Base-by-base conservation (phyloP, 371 early-diverging fungal species). In the Phascolomyces articulosus region DNA sequence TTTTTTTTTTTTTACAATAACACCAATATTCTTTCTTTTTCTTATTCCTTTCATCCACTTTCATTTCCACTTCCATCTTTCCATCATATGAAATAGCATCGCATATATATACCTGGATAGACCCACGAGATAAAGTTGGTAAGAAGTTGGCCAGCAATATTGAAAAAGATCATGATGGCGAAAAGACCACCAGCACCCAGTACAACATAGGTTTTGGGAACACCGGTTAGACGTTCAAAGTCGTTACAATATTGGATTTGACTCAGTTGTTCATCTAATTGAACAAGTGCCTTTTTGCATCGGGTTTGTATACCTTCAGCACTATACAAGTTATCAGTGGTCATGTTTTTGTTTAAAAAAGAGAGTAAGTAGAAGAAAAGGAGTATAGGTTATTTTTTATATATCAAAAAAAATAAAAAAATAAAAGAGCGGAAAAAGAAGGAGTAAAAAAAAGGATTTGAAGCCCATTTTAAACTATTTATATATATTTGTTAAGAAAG, bases 71-170 rank as follows among this genome's bases (percentile, higher is more conserved):
- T n/a, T n/a, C n/a, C n/a, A n/a, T n/a, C n/a, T n/a, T n/a, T n/a
- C n/a, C n/a, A n/a, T n/a, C n/a, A n/a, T n/a, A n/a, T n/a, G n/a
- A n/a, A n/a, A n/a, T n/a, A n/a, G n/a, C n/a, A n/a, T n/a, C n/a
- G 6, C 0, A 34, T 11, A 34, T 34, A 9, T 34, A 9, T 79
- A 83, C 82, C 83, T 55, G 97, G 95, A 82, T 96, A 97, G 20
- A 88, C 81, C 84, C 93, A 97, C 13, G 96, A 95, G 29, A 96
- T 75, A 63, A 91, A 61, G 78, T 91, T 93, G 58, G 94, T 93
- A 53, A 93, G 69, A 20, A 94, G 77, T 53, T 85, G 75, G 40
- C 90, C 94, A 55, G 90, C 95, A 65, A 95, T 67, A 76, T 98
- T 95, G 75, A 98, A 92, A 72, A 96, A 90, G 70, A 96, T 88